phyloP scores from a whole-genome alignment of 352 stramenopile genomes.

The Globisporangium acanthophoron region DNA sequence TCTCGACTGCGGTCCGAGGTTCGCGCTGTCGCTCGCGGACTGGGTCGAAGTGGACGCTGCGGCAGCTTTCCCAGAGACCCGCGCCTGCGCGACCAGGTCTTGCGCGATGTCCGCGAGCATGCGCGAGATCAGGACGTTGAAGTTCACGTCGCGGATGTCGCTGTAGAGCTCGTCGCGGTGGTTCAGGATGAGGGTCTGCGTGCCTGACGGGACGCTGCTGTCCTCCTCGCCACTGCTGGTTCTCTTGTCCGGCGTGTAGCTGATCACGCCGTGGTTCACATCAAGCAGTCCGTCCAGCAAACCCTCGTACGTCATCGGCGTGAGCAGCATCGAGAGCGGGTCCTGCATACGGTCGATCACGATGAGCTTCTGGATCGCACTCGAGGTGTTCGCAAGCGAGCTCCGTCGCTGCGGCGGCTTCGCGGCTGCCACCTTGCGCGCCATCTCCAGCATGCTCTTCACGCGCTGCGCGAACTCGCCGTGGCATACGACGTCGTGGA shows the following conservation, averaged over 20 bases:
- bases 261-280: conserved; percentile 69
- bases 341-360: conserved; percentile 77
- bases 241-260: conserved; percentile 34
- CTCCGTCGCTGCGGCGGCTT: conserved; percentile 4
- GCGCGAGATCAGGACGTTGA: conserved; percentile 59
- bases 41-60: neutral
- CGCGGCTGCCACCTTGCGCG: conserved; percentile 15
- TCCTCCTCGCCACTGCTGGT: neutral
- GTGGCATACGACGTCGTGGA: conserved; percentile 38
- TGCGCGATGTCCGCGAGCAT: conserved; percentile 47
- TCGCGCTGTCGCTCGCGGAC: neutral
- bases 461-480: conserved; percentile 50
- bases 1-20: neutral
- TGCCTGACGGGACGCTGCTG: neutral
- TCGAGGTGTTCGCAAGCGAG: neutral
- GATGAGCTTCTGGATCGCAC: conserved; percentile 47
- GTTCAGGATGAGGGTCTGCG: conserved; percentile 61
- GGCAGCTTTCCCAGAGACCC: conserved; percentile 1
- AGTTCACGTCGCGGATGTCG: conserved; percentile 75
- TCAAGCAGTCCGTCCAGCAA: conserved; percentile 66
- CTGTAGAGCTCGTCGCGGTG: conserved; percentile 63
- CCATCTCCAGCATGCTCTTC: conserved; percentile 58
- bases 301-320: conserved; percentile 82
- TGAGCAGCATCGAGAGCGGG: conserved; percentile 74
- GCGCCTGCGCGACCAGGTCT: conserved; percentile 43